Base-by-base conservation (phyloP, 768 basidiomycete species). In the Suillus lakei region DNA sequence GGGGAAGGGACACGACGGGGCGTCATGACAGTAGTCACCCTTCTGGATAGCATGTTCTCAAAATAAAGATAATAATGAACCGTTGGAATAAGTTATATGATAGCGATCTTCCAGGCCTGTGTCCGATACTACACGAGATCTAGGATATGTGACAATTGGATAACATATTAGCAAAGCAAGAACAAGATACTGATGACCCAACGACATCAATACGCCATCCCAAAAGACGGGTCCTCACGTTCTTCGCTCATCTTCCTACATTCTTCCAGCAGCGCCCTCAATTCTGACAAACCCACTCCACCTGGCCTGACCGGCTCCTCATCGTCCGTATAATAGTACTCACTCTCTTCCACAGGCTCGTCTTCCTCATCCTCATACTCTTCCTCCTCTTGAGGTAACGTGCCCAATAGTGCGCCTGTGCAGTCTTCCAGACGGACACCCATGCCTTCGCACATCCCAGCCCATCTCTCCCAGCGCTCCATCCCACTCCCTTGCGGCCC, bases 371-470 rank as follows among this genome's bases (percentile, higher is more conserved):
- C 76, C 3, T 76, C 72, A 15, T 77, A 78, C 0, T 75, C 76
- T 0, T 73, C 77, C 0, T 73, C 77, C 15, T 78, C 66, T 43
- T 70, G 73, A 30, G 74, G 77, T 32, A 79, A 72, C 60, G 70
- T 70, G 0, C 92, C 92, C 43, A 93, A 76, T 60, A 80, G 68
- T 15, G 79, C 85, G 0, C 90, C 91, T 0, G 92, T 92, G 70
- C 91, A 93, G 73, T 93, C 92, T 76, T 93, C 91, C 59, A 93
- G 72, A 50, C 88, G 75, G 5, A 92, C 77, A 0, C 85, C 82
- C 72, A 84, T 79, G 23, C 69, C 66, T 0, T 77, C 67, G 67
- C 86, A 89, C 68, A 76, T 79, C 16, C 80, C 81, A 85, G 87
- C 90, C 92, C 92, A 93, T 55, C 82, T 78, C 68, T 88, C 86